A percentile compares a stretch with the other conserved stretches of the same genome.
Evolutionary conservation across 495 filamentous ascomycete species (phyloP).

Genomic region (Penicillium tannophilum): DNA sequence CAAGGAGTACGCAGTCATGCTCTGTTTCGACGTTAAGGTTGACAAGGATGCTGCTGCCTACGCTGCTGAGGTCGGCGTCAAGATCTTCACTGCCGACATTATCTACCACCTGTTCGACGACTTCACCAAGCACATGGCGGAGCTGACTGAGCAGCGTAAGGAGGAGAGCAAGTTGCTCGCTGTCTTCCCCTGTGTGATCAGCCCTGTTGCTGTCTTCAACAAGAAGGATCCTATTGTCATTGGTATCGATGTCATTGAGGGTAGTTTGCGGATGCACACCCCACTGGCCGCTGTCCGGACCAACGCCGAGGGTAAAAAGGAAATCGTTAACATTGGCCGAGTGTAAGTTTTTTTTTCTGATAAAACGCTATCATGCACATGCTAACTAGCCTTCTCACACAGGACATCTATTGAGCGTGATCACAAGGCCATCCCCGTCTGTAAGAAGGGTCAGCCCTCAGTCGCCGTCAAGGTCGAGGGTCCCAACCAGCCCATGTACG

Average conservation of each 20-base stretch:
- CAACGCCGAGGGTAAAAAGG: slow-evolving; percentile 75
- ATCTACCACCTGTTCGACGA: slow-evolving; percentile 98
- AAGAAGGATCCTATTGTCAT: slow-evolving; percentile 96
- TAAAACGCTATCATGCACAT: neutral
- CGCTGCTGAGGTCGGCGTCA: slow-evolving; percentile 92
- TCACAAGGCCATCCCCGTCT: slow-evolving; percentile 87
- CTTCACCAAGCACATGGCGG: slow-evolving; percentile 91
- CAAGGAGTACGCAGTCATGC: slow-evolving; percentile 96
- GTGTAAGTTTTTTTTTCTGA: slow-evolving; percentile 68
- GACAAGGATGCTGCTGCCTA: slow-evolving; percentile 94
- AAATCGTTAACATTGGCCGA: slow-evolving; percentile 83
- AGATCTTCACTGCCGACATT: slow-evolving; percentile 98
- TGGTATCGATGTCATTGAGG: slow-evolving; percentile 93
- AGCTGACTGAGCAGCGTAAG: slow-evolving; percentile 84
- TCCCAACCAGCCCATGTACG: slow-evolving; percentile 90
- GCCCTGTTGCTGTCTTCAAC: slow-evolving; percentile 93
- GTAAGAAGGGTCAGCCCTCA: slow-evolving; percentile 94
- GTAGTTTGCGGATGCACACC: slow-evolving; percentile 79
- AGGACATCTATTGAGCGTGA: slow-evolving; percentile 95
- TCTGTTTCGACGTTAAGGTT: slow-evolving; percentile 99
- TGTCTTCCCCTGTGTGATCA: slow-evolving; percentile 93
- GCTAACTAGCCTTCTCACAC: slow-evolving; percentile 13
- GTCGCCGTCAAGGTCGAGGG: slow-evolving; percentile 98
- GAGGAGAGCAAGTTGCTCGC: slow-evolving; percentile 93
- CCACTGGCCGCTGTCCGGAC: slow-evolving; percentile 83